These are phyloP conservation scores for Tricholoma sp. DNA, from an alignment of 768 basidiomycete genomes.

Conservation along the genomic window DNA sequence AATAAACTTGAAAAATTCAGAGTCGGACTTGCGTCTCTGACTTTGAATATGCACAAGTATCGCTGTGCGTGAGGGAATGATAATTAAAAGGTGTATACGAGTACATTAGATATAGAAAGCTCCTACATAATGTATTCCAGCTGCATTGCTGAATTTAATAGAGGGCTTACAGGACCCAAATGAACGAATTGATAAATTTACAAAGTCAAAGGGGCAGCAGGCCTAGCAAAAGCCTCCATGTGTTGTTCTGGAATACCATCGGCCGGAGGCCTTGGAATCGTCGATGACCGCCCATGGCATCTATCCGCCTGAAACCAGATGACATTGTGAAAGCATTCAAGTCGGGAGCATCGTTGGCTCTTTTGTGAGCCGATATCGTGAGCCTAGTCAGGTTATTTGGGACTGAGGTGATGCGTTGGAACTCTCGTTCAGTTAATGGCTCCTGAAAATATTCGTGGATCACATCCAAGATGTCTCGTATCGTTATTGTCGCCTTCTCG, in stretches of 20 bases:
- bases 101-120: too few species aligned
- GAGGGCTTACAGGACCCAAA: background rate
- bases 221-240: constrained; percentile 44
- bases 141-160: too few species aligned
- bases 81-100: too few species aligned
- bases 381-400: constrained; percentile 21
- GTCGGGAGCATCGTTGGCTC: constrained; percentile 34
- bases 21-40: too few species aligned
- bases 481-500: constrained; percentile 29
- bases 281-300: constrained; percentile 42
- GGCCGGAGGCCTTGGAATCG: constrained; percentile 42
- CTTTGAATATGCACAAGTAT: too few species aligned
- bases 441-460: constrained; percentile 45
- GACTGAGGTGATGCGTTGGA: constrained; percentile 18
- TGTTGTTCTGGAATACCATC: constrained; percentile 28
- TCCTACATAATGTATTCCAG: too few species aligned
- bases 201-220: constrained; percentile 25
- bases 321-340: constrained; percentile 33
- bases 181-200: background rate
- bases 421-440: constrained; percentile 32
- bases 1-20: too few species aligned
- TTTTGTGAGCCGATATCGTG: constrained; percentile 21
- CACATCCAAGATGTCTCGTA: constrained; percentile 42
- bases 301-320: constrained; percentile 42
- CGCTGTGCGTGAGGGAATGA: too few species aligned